Evolutionary conservation across 129 eudicot species (phyloP), one percentile per base, ranked within the genome.

Genomic region (Centrapalus pauciflorus): DNA sequence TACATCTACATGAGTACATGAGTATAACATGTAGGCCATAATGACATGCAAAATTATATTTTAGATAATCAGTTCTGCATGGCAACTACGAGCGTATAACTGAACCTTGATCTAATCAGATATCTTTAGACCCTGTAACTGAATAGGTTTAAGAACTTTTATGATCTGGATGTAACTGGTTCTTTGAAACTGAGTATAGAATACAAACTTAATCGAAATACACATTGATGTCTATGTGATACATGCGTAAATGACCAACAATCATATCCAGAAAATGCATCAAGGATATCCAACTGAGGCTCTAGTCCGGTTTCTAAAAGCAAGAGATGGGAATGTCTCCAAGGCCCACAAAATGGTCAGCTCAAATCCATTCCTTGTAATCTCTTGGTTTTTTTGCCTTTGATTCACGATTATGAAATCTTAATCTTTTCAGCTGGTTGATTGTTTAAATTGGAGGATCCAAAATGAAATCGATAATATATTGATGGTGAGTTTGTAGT

Each of bases 381-480:
- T 52, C 20, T 7, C 7, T 30, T 12, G 66, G 21, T 24, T 66
- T 10, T 66, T 67, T 50, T 21, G n/a, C n/a, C 17, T 8, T 55
- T 8, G 38, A 54, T 58, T 14, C 17, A 10, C 40, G 52, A 30
- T 11, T 27, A 55, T 61, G 41, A 66, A 45, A 33, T 66, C 1
- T 25, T 57, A 7, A n/a, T 66, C 12, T 35, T 79, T 80, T 40
- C 93, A 93, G 96, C 89, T 93, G 35, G 43, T 82, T 41, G 96
- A 93, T 69, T 79, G 87, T 73, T 82, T 93, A 75, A 76, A 82
- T 55, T 93, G 99, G 99, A 89, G 99, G 86, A 83, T 89, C 76
- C 83, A 86, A 69, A 93, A 82, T 61, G 90, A 93, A 63, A 93
- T 93, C 29, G 99, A 93, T 74, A 46, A 70, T 66, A 93, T 93